Conservation (phyloP, 208 protist species). For the Wallacemonas rigidus region DNA sequence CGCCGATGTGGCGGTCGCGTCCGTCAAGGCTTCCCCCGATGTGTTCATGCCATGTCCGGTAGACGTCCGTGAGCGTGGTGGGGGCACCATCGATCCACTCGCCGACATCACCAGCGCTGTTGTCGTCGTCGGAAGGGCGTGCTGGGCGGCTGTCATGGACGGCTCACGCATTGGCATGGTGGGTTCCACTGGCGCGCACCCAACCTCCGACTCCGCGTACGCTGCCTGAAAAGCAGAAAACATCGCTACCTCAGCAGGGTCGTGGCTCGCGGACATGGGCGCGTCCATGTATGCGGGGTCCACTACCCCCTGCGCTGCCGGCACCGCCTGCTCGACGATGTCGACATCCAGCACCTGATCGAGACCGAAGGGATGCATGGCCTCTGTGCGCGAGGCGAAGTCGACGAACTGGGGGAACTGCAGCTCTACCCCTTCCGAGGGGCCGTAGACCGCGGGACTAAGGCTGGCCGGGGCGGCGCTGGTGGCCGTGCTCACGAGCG, state of each 20-base stretch:
- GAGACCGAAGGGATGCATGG: conserved; percentile 59
- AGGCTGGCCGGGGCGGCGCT: background rate
- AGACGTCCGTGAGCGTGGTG: background rate
- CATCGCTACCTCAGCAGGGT: no score
- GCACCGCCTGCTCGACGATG: background rate
- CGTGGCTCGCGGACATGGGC: background rate
- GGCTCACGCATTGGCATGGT: no score
- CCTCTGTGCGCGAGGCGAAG: conserved; percentile 38
- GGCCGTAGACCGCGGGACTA: conserved; percentile 30
- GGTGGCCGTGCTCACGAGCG: background rate
- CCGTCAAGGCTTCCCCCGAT: background rate
- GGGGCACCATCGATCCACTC: background rate
- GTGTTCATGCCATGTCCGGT: background rate
- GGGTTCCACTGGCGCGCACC: no score
- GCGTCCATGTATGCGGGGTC: background rate
- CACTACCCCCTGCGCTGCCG: no score
- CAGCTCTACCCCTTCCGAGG: conserved; percentile 22
- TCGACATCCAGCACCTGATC: conserved; percentile 7
- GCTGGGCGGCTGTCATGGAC: no score
- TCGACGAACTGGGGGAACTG: conserved; percentile 69
- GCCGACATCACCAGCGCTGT: no score
- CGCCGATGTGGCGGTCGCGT: background rate
- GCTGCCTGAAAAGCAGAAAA: no score
- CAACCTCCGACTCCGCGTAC: no score
- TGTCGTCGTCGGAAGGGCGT: no score